Evolutionary conservation across 2,329 filamentous ascomycete species (phyloP).

Genomic region (Aspergillus niger): DNA sequence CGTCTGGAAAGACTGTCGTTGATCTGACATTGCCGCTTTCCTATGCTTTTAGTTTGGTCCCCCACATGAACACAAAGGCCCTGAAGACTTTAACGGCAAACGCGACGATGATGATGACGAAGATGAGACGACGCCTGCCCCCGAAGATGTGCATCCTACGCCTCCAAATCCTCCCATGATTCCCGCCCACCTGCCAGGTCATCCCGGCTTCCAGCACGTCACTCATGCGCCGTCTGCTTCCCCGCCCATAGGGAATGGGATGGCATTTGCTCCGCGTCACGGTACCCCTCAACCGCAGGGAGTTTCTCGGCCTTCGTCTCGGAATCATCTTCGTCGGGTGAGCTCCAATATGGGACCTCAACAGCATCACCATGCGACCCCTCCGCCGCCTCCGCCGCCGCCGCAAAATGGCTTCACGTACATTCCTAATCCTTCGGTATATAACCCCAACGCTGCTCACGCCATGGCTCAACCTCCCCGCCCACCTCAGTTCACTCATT

Average conservation of each 20-base stretch:
- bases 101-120: slow-evolving; percentile 78
- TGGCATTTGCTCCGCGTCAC: slow-evolving; percentile 69
- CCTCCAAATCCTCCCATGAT: slow-evolving; percentile 59
- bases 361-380: slow-evolving; percentile 61
- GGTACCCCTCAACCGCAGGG: slow-evolving; percentile 80
- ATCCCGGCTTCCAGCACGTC: slow-evolving; percentile 74
- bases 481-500: slow-evolving; percentile 46
- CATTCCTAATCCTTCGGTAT: slow-evolving; percentile 82
- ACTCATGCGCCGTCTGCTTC: slow-evolving; percentile 84
- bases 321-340: slow-evolving; percentile 74
- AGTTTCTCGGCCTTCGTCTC: slow-evolving; percentile 74
- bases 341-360: slow-evolving; percentile 73
- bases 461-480: slow-evolving; percentile 49
- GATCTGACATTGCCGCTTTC: slow-evolving; percentile 19
- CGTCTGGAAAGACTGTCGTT: slow-evolving; percentile 5
- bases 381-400: slow-evolving; percentile 58
- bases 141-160: slow-evolving; percentile 61
- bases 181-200: slow-evolving; percentile 69
- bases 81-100: slow-evolving; percentile 84
- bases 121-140: slow-evolving; percentile 71
- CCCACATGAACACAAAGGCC: slow-evolving; percentile 94
- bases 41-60: slow-evolving; percentile 71
- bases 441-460: slow-evolving; percentile 64
- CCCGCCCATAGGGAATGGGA: slow-evolving; percentile 79
- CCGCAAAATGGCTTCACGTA: slow-evolving; percentile 74